Evolutionary conservation across 1,139 yeast genomes (phyloP).

Genomic region (Suhomyces ambrosiae): DNA sequence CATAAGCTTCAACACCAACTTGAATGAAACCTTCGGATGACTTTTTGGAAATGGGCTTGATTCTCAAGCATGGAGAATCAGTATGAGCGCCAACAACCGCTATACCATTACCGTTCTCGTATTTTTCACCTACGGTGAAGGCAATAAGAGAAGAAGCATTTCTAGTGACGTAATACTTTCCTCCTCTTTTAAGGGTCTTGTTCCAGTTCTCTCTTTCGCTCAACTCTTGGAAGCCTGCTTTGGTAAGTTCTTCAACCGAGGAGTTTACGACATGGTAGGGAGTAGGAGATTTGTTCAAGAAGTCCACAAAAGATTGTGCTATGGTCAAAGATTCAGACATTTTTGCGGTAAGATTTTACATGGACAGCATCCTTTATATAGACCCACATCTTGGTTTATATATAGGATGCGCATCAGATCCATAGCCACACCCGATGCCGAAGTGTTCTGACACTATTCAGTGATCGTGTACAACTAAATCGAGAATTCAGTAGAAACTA

Average conservation of each 20-base stretch:
- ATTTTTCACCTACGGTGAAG: constrained; percentile 74
- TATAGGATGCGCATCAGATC: not conserved
- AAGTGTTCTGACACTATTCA: too few relatives aligned
- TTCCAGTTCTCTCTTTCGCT: constrained; percentile 79
- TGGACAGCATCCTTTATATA: too few relatives aligned
- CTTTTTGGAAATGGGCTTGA: constrained; percentile 86
- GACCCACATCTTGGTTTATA: not conserved
- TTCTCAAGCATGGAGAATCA: constrained; percentile 88
- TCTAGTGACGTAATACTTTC: constrained; percentile 79
- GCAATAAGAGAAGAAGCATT: constrained; percentile 89
- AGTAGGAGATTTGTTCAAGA: constrained; percentile 85
- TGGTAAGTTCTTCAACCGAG: constrained; percentile 53
- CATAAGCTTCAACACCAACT: constrained; percentile 92
- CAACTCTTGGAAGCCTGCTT: constrained; percentile 72
- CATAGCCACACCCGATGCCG: too few relatives aligned
- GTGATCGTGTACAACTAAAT: too few relatives aligned
- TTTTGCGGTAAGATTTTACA: not conserved
- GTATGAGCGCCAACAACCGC: constrained; percentile 94
- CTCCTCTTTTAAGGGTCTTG: constrained; percentile 52
- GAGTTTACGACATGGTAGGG: constrained; percentile 90
- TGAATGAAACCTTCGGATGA: constrained; percentile 77
- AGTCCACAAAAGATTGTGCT: constrained; percentile 68
- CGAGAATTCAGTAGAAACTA: too few relatives aligned
- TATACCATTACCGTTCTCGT: constrained; percentile 80
- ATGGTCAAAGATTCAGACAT: constrained; percentile 26